Base-by-base conservation (phyloP, 805 yeast species). In the Wilhelminamyces savonicus region DNA sequence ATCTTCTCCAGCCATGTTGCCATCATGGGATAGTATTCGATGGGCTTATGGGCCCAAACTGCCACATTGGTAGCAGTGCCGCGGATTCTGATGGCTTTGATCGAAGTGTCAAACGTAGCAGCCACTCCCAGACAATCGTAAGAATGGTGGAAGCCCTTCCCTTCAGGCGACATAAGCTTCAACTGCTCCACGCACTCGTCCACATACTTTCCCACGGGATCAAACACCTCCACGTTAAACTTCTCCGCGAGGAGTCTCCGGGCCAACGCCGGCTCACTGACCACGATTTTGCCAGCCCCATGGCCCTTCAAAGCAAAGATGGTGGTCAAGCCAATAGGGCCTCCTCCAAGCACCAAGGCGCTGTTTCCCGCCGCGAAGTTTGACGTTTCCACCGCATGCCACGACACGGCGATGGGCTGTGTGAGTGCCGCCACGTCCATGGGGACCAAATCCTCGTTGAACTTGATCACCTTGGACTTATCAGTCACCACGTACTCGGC, bases 41-140 rank as follows among this genome's bases (percentile, higher is more conserved):
- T 53, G 6, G 75, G 66, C 21, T 63, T 56, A 26, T 66, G 62
- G 13, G 78, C 75, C 81, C 82, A 78, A 25, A 78, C 71, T 4
- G 84, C 84, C 32, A 78, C 69, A 49, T 77, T 78, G 18, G 74
- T 72, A n/a, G 76, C 71, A 2, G 62, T 58, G 26, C 84, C 84
- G 37, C 71, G 64, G 5, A 73, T 67, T 1, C 67, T 56, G 7
- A 74, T 52, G 4, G 74, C 72, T 22, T 56, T 58, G 22, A 78
- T 47, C 3, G 74, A 71, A 4, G 78, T 62, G 27, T 62, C 62
- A 31, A 71, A 66, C 9, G 82, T 77, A 7, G 66, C 62, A 30
- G 64, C 69, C 7, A 74, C 52, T 13, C 80, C 80, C 2, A 77
- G 69, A 41, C 76, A 70, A 42, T 74, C 80, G 44, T 60, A 74